A percentile compares a stretch with the other conserved stretches of the same genome.
Evolutionary conservation across 768 basidiomycete genomes (phyloP).

Genomic region (Pholiota microspora): DNA sequence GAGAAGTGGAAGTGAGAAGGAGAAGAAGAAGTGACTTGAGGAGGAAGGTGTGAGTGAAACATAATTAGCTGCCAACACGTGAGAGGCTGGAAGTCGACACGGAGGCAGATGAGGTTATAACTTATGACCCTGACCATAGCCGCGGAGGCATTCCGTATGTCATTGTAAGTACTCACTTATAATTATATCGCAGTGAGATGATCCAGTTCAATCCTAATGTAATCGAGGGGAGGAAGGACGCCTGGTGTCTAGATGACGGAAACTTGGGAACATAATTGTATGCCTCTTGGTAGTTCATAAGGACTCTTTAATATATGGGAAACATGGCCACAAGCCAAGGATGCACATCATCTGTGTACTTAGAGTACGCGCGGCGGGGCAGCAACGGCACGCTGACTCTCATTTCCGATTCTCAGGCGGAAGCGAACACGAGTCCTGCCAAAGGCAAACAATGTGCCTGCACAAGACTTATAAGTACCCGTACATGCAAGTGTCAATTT

Average conservation of each 20-base stretch:
- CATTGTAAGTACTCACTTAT: no score
- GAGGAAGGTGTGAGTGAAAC: not conserved
- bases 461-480: not conserved
- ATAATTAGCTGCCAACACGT: not conserved
- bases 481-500: not conserved
- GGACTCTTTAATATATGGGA: not conserved
- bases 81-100: not conserved
- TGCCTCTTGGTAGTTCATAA: no score
- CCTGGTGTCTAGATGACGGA: not conserved
- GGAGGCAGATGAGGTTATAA: not conserved
- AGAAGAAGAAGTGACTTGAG: not conserved
- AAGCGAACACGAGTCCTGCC: not conserved
- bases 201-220: not conserved
- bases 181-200: not conserved
- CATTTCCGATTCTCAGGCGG: constrained; percentile 1
- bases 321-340: not conserved
- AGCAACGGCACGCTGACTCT: no score
- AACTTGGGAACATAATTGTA: no score
- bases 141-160: not conserved
- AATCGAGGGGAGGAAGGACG: not conserved
- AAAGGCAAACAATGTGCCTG: not conserved
- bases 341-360: no score
- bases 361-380: no score
- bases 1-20: not conserved
- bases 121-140: no score